Conservation (phyloP, 2,329 filamentous ascomycete genomes). For the Pseudohalonectria lignicola region DNA sequence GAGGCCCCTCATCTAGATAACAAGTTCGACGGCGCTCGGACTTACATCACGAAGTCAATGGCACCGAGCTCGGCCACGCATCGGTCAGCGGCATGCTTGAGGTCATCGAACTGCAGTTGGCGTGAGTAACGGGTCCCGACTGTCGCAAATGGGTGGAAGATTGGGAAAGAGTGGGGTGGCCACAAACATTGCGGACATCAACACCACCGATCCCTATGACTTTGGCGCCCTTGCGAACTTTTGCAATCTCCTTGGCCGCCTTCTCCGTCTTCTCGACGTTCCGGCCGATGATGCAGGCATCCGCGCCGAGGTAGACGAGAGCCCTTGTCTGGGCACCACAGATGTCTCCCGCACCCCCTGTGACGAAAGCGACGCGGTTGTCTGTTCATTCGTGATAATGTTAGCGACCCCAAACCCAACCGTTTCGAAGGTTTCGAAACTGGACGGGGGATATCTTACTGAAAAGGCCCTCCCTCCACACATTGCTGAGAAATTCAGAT, state of each 20-base stretch:
- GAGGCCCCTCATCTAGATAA: not conserved
- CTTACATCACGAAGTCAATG: constrained; percentile 87
- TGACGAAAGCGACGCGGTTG: constrained; percentile 87
- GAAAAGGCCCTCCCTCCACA: constrained; percentile 84
- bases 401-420: no score
- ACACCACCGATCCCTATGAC: constrained; percentile 79
- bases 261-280: constrained; percentile 79
- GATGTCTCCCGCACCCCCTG: constrained; percentile 86
- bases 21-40: not conserved
- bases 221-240: constrained; percentile 64
- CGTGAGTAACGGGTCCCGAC: no score
- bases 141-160: no score
- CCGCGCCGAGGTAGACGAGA: constrained; percentile 79
- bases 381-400: constrained; percentile 48
- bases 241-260: constrained; percentile 72
- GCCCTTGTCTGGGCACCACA: constrained; percentile 91
- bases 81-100: constrained; percentile 64
- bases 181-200: constrained; percentile 57
- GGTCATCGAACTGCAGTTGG: constrained; percentile 39
- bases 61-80: constrained; percentile 75
- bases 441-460: constrained; percentile 34
- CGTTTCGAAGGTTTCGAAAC: not conserved
- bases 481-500: constrained; percentile 66
- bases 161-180: not conserved
- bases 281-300: constrained; percentile 89